phyloP scores from a whole-genome alignment of 345 rosid genomes.

The Anacardium occidentale region DNA sequence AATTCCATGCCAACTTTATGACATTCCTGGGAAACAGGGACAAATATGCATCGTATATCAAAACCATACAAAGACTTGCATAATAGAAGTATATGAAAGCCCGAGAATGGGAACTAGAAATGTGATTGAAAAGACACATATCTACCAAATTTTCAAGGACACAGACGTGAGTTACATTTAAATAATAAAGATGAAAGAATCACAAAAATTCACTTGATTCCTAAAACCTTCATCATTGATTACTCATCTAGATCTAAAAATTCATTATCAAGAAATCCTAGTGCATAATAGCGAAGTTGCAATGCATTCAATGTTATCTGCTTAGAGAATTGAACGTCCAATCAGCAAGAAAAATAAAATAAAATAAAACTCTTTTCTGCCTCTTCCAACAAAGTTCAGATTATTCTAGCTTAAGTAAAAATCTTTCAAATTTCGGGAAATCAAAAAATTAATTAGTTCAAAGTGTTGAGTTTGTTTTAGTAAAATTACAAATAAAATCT shows the following conservation, averaged over 20 bases:
- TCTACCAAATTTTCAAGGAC: neutral
- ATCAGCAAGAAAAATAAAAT: no score
- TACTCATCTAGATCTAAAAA: neutral
- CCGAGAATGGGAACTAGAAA: slow-evolving; percentile 1
- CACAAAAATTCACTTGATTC: neutral
- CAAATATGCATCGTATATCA: neutral
- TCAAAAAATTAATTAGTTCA: neutral
- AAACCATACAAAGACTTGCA: neutral
- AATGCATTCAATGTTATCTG: no score
- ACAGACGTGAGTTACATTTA: neutral
- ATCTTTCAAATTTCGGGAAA: neutral
- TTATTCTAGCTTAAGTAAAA: no score
- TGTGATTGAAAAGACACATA: neutral
- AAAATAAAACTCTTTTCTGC: no score
- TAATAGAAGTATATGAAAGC: neutral
- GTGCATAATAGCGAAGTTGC: neutral
- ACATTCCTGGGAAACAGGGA: slow-evolving; percentile 40
- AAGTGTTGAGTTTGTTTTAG: neutral
- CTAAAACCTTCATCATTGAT: neutral
- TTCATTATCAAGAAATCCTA: neutral
- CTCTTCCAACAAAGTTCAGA: no score
- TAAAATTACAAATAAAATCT: neutral
- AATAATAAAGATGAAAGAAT: neutral
- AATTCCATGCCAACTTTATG: slow-evolving; percentile 23
- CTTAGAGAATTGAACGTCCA: no score